These are phyloP conservation scores for Raffaelea ambrosiae DNA, from an alignment of 2,329 filamentous ascomycete genomes.

Conservation along the genomic window DNA sequence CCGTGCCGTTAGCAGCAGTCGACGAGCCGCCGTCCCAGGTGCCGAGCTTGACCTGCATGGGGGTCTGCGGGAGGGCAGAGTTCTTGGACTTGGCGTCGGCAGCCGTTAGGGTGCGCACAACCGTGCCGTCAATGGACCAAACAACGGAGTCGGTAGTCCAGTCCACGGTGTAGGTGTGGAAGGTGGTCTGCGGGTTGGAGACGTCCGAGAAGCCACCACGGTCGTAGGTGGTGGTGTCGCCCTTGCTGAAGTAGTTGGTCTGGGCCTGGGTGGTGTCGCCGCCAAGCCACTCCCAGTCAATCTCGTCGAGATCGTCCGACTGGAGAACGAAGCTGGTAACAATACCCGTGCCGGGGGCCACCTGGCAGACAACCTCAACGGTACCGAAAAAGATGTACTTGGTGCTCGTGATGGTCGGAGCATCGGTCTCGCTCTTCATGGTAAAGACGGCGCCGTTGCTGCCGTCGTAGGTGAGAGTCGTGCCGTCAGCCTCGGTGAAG, in stretches of 20 bases:
- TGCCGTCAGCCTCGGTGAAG: conserved; percentile 39
- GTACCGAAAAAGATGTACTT: conserved; percentile 98
- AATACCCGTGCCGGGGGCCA: conserved; percentile 72
- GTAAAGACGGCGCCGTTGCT: conserved; percentile 46
- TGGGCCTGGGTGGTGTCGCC: conserved; percentile 67
- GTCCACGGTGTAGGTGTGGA: conserved; percentile 60
- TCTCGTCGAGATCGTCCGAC: conserved; percentile 86
- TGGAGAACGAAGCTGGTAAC: conserved; percentile 86
- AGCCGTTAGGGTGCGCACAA: conserved; percentile 36
- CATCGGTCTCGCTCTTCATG: conserved; percentile 59
- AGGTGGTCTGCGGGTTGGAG: conserved; percentile 38
- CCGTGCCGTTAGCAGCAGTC: conserved; percentile 44
- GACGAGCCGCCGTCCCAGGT: conserved; percentile 45
- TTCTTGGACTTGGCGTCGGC: conserved; percentile 41
- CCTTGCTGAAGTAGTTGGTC: conserved; percentile 79
- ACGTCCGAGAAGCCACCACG: conserved; percentile 57
- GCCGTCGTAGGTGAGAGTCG: conserved; percentile 36
- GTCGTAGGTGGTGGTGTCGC: conserved; percentile 61
- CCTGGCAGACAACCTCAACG: conserved; percentile 70
- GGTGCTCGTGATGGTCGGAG: conserved; percentile 63
- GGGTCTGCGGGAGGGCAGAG: conserved; percentile 57
- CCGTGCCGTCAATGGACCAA: conserved; percentile 49
- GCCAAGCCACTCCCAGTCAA: conserved; percentile 95
- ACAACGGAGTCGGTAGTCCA: conserved; percentile 52
- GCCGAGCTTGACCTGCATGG: conserved; percentile 57